A percentile compares a stretch with the other conserved stretches of the same genome.
phyloP scores from a whole-genome alignment of 768 basidiomycete species.

The Podaxis rugospora region DNA sequence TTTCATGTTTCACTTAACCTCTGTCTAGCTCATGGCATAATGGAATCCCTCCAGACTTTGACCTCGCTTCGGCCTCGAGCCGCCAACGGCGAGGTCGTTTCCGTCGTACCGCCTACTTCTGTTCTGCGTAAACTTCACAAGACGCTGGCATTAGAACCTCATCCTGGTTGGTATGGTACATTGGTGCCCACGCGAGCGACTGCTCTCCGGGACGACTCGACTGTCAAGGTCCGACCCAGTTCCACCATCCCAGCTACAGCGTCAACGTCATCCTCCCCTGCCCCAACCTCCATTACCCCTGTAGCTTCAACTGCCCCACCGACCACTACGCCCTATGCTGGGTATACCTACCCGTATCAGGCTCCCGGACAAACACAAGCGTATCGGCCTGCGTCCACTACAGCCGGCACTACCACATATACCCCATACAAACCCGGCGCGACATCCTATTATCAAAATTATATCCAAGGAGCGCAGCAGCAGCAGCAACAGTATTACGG shows the following conservation, averaged over 20 bases:
- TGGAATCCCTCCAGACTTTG: conserved; percentile 64
- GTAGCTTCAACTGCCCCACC: conserved; percentile 21
- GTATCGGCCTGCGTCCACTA: conserved; percentile 23
- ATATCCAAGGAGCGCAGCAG: conserved; percentile 21
- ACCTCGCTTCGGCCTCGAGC: conserved; percentile 68
- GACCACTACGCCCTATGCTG: conserved; percentile 25
- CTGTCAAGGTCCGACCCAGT: conserved; percentile 51
- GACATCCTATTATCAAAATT: conserved; percentile 26
- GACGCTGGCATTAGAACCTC: conserved; percentile 56
- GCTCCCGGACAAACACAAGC: conserved; percentile 21
- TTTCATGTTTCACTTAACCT: conserved; percentile 12
- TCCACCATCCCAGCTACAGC: conserved; percentile 28
- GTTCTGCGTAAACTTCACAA: conserved; percentile 69
- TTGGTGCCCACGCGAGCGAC: conserved; percentile 51
- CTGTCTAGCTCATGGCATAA: conserved; percentile 55
- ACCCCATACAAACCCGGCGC: conserved; percentile 31
- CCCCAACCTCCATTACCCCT: conserved; percentile 21
- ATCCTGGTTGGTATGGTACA: conserved; percentile 72
- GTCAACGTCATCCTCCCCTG: conserved; percentile 19
- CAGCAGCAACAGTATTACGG: conserved; percentile 34
- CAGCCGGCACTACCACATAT: conserved; percentile 20
- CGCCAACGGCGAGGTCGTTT: conserved; percentile 29
- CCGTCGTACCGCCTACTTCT: conserved; percentile 59
- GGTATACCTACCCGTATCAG: conserved; percentile 32
- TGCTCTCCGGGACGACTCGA: conserved; percentile 73